phyloP scores from a whole-genome alignment of 768 basidiomycete genomes.

The Boletus rubropictus region DNA sequence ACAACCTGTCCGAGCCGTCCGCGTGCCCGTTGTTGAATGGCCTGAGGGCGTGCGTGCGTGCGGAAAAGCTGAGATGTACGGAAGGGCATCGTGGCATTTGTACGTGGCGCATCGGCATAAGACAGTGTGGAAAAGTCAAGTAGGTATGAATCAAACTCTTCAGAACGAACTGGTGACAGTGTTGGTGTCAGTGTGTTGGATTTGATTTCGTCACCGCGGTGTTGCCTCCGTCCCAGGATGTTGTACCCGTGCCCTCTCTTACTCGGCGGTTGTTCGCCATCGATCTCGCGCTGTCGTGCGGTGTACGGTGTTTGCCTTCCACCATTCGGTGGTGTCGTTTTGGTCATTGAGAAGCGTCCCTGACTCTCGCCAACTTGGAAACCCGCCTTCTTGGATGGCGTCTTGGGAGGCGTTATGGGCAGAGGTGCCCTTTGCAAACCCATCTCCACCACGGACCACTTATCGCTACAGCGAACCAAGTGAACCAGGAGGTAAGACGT shows the following conservation, averaged over 20 bases:
- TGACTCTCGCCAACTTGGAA: neutral
- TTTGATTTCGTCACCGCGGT: neutral
- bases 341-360: neutral
- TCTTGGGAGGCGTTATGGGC: constrained; percentile 10
- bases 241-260: neutral
- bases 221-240: neutral
- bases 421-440: constrained; percentile 12
- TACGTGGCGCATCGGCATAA: neutral
- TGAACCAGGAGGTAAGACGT: neutral
- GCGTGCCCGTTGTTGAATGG: neutral
- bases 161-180: constrained; percentile 2
- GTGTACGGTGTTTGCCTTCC: neutral
- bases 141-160: constrained; percentile 5
- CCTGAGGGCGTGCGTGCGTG: neutral
- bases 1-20: constrained; percentile 20
- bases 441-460: constrained; percentile 25
- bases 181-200: neutral
- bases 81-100: neutral
- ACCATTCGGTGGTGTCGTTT: neutral
- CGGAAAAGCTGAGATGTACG: neutral
- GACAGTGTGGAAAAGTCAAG: constrained; percentile 15
- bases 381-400: neutral
- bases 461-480: constrained; percentile 18
- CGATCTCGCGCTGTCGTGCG: neutral
- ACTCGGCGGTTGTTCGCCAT: neutral